Evolutionary conservation across 2,329 filamentous ascomycete species (phyloP).

Genomic region (Colletotrichum costaricense): DNA sequence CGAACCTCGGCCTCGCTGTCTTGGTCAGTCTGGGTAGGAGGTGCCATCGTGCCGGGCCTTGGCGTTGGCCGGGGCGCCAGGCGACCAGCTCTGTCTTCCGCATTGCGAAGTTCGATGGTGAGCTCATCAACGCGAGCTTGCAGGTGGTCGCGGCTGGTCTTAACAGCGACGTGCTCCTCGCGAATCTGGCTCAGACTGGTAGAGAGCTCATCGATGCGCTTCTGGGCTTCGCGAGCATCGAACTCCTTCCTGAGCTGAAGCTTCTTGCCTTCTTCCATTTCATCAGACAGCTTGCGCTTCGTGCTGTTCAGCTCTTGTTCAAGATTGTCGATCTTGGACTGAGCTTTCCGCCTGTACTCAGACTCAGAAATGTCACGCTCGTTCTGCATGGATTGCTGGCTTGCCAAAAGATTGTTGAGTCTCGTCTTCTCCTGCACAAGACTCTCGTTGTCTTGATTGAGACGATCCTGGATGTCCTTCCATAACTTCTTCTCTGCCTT

Average conservation of each 20-base stretch:
- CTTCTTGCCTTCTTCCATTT: slow-evolving; percentile 87
- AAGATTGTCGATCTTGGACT: slow-evolving; percentile 80
- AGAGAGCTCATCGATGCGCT: slow-evolving; percentile 92
- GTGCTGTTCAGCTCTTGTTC: slow-evolving; percentile 82
- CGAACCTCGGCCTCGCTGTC: slow-evolving; percentile 73
- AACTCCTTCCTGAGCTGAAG: slow-evolving; percentile 87
- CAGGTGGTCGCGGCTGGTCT: slow-evolving; percentile 89
- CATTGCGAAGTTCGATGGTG: slow-evolving; percentile 86
- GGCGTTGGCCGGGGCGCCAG: slow-evolving; percentile 83
- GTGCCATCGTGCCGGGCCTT: slow-evolving; percentile 59
- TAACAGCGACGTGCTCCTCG: slow-evolving; percentile 86
- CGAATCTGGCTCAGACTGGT: slow-evolving; percentile 82
- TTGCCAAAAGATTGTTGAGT: slow-evolving; percentile 84
- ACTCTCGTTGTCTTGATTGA: slow-evolving; percentile 88
- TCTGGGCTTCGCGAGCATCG: slow-evolving; percentile 87
- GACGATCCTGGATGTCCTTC: slow-evolving; percentile 91
- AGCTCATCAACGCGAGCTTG: slow-evolving; percentile 91
- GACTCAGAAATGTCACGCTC: slow-evolving; percentile 88
- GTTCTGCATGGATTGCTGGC: slow-evolving; percentile 89
- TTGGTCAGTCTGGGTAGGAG: slow-evolving; percentile 57
- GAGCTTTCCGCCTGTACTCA: slow-evolving; percentile 83
- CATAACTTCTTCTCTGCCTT: slow-evolving; percentile 95
- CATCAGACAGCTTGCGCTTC: slow-evolving; percentile 86
- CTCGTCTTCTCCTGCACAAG: slow-evolving; percentile 86
- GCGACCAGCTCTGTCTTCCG: slow-evolving; percentile 86